A percentile compares a stretch with the other conserved stretches of the same genome.
phyloP scores from a whole-genome alignment of 345 rosid species.

The Salix dunnii region DNA sequence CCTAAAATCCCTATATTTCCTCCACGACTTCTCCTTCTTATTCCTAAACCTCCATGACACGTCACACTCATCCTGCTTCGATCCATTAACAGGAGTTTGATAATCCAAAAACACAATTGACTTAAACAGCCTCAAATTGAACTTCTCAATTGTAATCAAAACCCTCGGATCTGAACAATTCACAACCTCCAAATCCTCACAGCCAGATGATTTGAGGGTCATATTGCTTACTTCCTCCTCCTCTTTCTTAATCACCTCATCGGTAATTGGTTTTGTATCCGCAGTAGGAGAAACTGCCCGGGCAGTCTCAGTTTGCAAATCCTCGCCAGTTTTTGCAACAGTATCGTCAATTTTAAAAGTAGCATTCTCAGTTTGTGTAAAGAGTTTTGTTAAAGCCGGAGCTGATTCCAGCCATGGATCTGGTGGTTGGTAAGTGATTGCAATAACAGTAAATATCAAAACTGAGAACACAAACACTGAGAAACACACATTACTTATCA shows the following conservation, averaged over 20 bases:
- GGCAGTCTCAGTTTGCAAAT: slow-evolving; percentile 28
- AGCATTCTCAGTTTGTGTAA: slow-evolving; percentile 66
- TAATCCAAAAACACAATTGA: slow-evolving; percentile 76
- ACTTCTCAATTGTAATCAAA: slow-evolving; percentile 65
- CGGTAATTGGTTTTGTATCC: slow-evolving; percentile 15
- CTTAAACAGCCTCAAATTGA: slow-evolving; percentile 64
- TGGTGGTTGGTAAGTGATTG: slow-evolving; percentile 91
- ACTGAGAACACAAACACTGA: slow-evolving; percentile 88
- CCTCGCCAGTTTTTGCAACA: slow-evolving; percentile 79
- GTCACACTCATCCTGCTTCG: slow-evolving; percentile 70
- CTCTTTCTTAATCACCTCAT: slow-evolving; percentile 22
- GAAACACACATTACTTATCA: slow-evolving; percentile 86
- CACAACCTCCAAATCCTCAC: slow-evolving; percentile 35
- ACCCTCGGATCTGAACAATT: slow-evolving; percentile 86
- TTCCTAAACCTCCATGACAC: slow-evolving; percentile 92
- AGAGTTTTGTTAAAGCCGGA: slow-evolving; percentile 69
- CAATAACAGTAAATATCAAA: slow-evolving; percentile 70
- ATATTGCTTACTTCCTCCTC: slow-evolving; percentile 15
- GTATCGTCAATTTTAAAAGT: slow-evolving; percentile 76
- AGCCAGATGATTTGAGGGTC: slow-evolving; percentile 25
- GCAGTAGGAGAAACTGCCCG: slow-evolving; percentile 14
- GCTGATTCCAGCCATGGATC: slow-evolving; percentile 97
- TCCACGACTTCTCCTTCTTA: slow-evolving; percentile 92
- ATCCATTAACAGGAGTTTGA: slow-evolving; percentile 70
- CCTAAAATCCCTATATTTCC: slow-evolving; percentile 85